Percentiles rank a stretch among this genome's conserved stretches.
Conservation (phyloP, 768 basidiomycete genomes). For the Tylopilus cervinicoccineus region DNA sequence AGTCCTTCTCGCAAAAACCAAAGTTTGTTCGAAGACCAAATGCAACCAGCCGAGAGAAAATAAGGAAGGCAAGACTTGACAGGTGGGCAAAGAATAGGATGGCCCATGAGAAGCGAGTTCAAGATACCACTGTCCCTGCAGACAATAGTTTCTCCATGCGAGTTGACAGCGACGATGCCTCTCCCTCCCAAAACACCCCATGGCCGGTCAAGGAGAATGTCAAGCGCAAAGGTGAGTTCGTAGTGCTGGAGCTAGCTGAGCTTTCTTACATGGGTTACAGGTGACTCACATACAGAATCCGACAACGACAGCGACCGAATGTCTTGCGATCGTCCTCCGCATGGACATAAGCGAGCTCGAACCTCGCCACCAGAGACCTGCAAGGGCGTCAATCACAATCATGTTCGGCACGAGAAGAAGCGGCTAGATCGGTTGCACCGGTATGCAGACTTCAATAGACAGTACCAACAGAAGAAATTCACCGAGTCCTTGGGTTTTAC, state of each 20-base stretch:
- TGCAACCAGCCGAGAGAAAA: conserved; percentile 30
- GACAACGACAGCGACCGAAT: conserved; percentile 22
- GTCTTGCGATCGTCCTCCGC: conserved; percentile 31
- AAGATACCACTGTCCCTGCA: conserved; percentile 24
- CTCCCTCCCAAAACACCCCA: conserved; percentile 14
- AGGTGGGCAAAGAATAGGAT: conserved; percentile 27
- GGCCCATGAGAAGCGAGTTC: conserved; percentile 28
- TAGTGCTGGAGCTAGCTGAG: neutral
- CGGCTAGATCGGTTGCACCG: conserved; percentile 39
- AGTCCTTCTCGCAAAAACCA: conserved; percentile 17
- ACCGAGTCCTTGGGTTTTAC: conserved; percentile 34
- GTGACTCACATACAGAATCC: conserved; percentile 23
- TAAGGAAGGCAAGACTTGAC: conserved; percentile 23
- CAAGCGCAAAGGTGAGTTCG: conserved; percentile 50
- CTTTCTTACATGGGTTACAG: conserved; percentile 10
- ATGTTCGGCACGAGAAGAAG: conserved; percentile 38
- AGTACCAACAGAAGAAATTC: conserved; percentile 36
- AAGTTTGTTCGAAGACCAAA: conserved; percentile 15
- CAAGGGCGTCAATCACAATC: conserved; percentile 37
- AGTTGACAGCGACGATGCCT: conserved; percentile 20
- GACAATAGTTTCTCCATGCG: conserved; percentile 32
- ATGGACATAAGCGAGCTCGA: conserved; percentile 44
- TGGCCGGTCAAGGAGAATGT: conserved; percentile 24
- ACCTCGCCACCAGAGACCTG: conserved; percentile 43
- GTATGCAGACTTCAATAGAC: conserved; percentile 36